Evolutionary conservation across 371 early-diverging fungal genomes (phyloP).

Genomic region (Fennellomyces sp.): DNA sequence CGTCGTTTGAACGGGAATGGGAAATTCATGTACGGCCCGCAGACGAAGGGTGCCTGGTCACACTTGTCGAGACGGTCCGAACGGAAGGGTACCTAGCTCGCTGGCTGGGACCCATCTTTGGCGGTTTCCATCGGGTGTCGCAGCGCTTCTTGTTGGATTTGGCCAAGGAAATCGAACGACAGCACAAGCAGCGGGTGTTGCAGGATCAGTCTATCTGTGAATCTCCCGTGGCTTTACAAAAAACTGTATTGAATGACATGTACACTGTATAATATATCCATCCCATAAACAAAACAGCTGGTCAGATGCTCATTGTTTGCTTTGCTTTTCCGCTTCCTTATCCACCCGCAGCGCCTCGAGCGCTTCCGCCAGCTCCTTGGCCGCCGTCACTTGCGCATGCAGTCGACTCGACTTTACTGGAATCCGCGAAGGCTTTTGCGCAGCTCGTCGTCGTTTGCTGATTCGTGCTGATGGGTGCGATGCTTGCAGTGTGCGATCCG

Average conservation of each 20-base stretch:
- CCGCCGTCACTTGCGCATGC: not conserved
- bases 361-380: slow-evolving; percentile 14
- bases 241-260: slow-evolving; percentile 1
- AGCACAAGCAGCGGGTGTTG: slow-evolving; percentile 15
- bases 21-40: slow-evolving; percentile 13
- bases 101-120: slow-evolving; percentile 24
- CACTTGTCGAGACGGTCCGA: slow-evolving; percentile 17
- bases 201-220: slow-evolving; percentile 10
- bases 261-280: no score
- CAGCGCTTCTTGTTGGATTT: slow-evolving; percentile 22
- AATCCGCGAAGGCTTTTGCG: slow-evolving; percentile 6
- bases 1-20: slow-evolving; percentile 22
- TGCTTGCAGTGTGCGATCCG: no score
- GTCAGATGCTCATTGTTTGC: no score
- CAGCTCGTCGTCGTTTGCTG: not conserved
- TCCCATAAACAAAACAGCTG: no score
- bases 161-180: slow-evolving; percentile 17
- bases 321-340: no score
- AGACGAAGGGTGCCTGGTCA: slow-evolving; percentile 3
- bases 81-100: slow-evolving; percentile 21
- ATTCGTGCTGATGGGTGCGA: not conserved
- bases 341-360: no score
- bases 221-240: slow-evolving; percentile 8
- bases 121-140: slow-evolving; percentile 20
- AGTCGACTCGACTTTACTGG: slow-evolving; percentile 8